Conservation (phyloP, 768 basidiomycete species). For the Atractiella rhizophila region DNA sequence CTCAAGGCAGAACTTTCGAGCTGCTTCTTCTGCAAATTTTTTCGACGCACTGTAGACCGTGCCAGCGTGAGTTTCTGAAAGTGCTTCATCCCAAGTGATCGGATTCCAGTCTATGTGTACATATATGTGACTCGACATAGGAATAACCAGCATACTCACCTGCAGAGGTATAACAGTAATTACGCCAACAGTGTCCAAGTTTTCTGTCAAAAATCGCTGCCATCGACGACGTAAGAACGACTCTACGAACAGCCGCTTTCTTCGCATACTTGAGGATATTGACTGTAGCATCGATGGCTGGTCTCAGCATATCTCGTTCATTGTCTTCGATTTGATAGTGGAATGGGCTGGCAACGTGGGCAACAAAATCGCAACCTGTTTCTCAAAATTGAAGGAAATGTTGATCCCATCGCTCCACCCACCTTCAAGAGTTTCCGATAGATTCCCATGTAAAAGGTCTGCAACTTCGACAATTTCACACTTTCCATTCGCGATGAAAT, state of each 20-base stretch:
- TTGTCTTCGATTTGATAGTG: too few species aligned
- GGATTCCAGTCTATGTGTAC: constrained; percentile 18
- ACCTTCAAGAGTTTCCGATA: too few species aligned
- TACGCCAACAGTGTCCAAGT: constrained; percentile 10
- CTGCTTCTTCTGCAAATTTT: constrained; percentile 15
- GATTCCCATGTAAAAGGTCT: too few species aligned
- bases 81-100: constrained; percentile 9
- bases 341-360: too few species aligned
- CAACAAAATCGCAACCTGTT: too few species aligned
- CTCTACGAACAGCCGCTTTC: constrained; percentile 8
- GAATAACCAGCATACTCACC: too few species aligned
- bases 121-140: too few species aligned
- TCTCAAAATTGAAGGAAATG: too few species aligned
- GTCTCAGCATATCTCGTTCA: constrained; percentile 14
- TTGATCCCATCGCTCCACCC: too few species aligned
- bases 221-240: constrained; percentile 15
- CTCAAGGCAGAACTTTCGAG: constrained; percentile 13
- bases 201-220: constrained; percentile 12
- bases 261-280: constrained; percentile 11
- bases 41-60: not conserved
- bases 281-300: constrained; percentile 15
- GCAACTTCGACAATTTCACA: too few species aligned
- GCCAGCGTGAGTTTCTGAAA: too few species aligned
- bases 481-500: too few species aligned
- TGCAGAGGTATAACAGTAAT: constrained; percentile 15